Evolutionary conservation across 164 flowering plant species (phyloP).

Genomic region (Sedum album): DNA sequence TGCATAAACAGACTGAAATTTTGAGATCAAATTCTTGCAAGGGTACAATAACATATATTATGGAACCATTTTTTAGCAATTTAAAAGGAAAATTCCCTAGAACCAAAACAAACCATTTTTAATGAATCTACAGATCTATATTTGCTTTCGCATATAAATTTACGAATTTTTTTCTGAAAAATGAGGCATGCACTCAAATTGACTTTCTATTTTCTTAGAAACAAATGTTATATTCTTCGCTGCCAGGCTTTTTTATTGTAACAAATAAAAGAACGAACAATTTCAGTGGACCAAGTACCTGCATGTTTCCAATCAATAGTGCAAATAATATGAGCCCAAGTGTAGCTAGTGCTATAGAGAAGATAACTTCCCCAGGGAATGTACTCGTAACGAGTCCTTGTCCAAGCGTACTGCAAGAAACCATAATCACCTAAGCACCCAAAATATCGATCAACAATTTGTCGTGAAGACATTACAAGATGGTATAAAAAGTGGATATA

Average conservation of each 20-base stretch:
- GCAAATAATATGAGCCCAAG: slow-evolving; percentile 95
- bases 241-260: not conserved
- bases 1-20: not conserved
- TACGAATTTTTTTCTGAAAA: no score
- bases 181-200: not conserved
- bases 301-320: slow-evolving; percentile 95
- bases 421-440: not conserved
- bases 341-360: slow-evolving; percentile 79
- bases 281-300: slow-evolving; percentile 34
- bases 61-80: not conserved
- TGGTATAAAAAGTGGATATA: not conserved
- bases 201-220: not conserved
- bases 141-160: no score
- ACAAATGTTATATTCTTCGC: not conserved
- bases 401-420: slow-evolving; percentile 76
- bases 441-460: not conserved
- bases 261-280: not conserved
- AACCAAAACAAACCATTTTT: not conserved
- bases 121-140: not conserved
- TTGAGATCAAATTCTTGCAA: not conserved
- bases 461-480: no score
- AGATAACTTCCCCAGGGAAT: slow-evolving; percentile 85
- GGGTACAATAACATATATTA: not conserved
- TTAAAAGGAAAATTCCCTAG: not conserved
- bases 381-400: slow-evolving; percentile 96